Percentiles rank a stretch among this genome's conserved stretches.
These are phyloP conservation scores for Sporothrix brunneoviolacea DNA, from an alignment of 2,329 filamentous ascomycete species.

Conservation along the genomic window DNA sequence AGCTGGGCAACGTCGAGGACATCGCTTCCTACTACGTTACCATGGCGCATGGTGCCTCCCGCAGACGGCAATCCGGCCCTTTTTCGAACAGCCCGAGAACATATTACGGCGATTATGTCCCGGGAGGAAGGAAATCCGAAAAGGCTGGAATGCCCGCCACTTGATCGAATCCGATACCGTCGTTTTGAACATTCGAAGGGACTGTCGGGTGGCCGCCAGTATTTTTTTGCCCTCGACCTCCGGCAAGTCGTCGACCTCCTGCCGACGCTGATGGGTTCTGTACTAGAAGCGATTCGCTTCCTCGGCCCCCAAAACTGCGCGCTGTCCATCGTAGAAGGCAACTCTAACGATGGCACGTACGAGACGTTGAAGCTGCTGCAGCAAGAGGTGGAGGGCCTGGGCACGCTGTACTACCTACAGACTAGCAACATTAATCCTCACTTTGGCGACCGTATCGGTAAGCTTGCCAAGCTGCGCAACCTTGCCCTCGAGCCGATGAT, in stretches of 20 bases:
- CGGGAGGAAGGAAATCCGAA: no score
- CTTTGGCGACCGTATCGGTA: conserved; percentile 55
- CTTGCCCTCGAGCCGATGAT: conserved; percentile 56
- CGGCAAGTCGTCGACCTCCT: conserved; percentile 39
- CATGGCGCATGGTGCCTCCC: no score
- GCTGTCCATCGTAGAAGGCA: conserved; percentile 49
- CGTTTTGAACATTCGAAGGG: no score
- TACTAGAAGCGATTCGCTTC: conserved; percentile 28
- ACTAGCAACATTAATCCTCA: conserved; percentile 34
- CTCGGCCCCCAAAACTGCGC: conserved; percentile 44
- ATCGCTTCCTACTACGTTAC: no score
- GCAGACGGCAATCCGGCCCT: no score
- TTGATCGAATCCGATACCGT: no score
- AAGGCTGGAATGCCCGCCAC: no score
- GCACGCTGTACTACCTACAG: conserved; percentile 35
- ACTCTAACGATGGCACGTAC: conserved; percentile 47
- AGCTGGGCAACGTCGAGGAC: no score
- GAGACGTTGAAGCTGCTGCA: conserved; percentile 40
- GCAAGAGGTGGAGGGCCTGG: conserved; percentile 31
- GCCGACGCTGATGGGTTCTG: conserved; percentile 43
- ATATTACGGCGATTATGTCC: no score
- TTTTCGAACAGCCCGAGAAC: no score
- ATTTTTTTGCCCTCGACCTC: conserved; percentile 49
- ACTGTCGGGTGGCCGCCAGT: no score
- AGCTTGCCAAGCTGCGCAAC: conserved; percentile 67